phyloP scores from a whole-genome alignment of 2,329 filamentous ascomycete genomes.

The Botrytis squamosa region DNA sequence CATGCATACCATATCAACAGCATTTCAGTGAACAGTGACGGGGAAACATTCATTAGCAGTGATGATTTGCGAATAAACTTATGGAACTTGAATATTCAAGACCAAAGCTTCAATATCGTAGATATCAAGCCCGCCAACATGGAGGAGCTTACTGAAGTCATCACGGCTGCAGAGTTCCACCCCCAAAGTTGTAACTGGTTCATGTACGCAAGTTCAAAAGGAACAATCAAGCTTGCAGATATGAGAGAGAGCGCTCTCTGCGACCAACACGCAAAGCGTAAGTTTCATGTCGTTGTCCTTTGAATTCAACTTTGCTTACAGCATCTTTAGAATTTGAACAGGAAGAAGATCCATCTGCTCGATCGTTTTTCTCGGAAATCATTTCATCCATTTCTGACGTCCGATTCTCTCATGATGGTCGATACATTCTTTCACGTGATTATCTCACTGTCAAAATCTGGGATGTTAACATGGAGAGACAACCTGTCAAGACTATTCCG shows the following conservation, averaged over 20 bases:
- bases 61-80: constrained; percentile 97
- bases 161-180: constrained; percentile 97
- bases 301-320: constrained; percentile 25
- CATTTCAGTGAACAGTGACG: constrained; percentile 99
- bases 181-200: constrained; percentile 98
- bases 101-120: constrained; percentile 99
- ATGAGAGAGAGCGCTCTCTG: constrained; percentile 97
- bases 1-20: constrained; percentile 99
- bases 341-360: constrained; percentile 94
- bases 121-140: constrained; percentile 99
- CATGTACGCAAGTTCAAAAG: constrained; percentile 99
- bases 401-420: constrained; percentile 91
- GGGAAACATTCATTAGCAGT: constrained; percentile 98
- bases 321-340: constrained; percentile 82
- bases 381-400: constrained; percentile 99
- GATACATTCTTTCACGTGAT: constrained; percentile 95
- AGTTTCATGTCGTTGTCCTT: constrained; percentile 20
- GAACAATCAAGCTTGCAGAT: constrained; percentile 96
- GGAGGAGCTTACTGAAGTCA: constrained; percentile 98
- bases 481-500: constrained; percentile 96
- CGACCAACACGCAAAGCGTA: constrained; percentile 92
- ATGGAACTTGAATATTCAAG: constrained; percentile 99
- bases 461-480: constrained; percentile 99
- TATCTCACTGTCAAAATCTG: constrained; percentile 99
- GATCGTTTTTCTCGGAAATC: constrained; percentile 99